Evolutionary conservation across 345 rosid genomes (phyloP), one percentile per base, ranked within the genome.

Genomic region (Chamaenerion angustifolium): DNA sequence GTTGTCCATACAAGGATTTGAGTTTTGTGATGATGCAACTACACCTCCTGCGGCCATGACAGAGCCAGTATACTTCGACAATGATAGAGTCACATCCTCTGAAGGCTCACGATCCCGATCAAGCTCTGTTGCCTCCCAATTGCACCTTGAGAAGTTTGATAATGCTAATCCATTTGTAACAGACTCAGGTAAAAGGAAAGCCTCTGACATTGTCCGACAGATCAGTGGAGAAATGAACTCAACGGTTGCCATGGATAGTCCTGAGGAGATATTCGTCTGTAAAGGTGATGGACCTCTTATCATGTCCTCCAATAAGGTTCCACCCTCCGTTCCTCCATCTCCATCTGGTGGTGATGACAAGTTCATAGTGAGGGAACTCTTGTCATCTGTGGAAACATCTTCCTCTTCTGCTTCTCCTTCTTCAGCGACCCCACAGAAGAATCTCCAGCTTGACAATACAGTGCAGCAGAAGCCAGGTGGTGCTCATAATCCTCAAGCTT

Each of bases 11-110:
- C 95, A 82, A 62, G 82, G 85, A 31, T 74, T 72, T 65, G 95
- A 92, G 66, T 72, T 75, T 55, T 77, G 81, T 64, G 95, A 84
- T 64, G 93, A 82, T 67, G 89, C 84, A 45, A 69, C 80, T 55
- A 76, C 85, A 42, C 83, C 83, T 45, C 73, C 70, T 67, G 56
- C 67, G 52, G 82, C 63, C 70, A 56, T 63, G 88, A 48, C 64
- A 11, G 83, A 78, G 47, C 71, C 73, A 49, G 61, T 62, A 11
- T 54, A 54, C 46, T 68, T 64, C 54, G 75, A 71, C 54, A 67
- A 61, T 52, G 72, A 64, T 61, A 51, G 54, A 53, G 63, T 63
- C 43, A 52, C 61, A 43, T 54, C 58, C 59, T 40, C 53, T 40
- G 78, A 78, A 54, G 68, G 54, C 58, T 49, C 45, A 7, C 76